Evolutionary conservation across 169 alveolate genomes (phyloP).

Genomic region (Plasmodium knowlesi): DNA sequence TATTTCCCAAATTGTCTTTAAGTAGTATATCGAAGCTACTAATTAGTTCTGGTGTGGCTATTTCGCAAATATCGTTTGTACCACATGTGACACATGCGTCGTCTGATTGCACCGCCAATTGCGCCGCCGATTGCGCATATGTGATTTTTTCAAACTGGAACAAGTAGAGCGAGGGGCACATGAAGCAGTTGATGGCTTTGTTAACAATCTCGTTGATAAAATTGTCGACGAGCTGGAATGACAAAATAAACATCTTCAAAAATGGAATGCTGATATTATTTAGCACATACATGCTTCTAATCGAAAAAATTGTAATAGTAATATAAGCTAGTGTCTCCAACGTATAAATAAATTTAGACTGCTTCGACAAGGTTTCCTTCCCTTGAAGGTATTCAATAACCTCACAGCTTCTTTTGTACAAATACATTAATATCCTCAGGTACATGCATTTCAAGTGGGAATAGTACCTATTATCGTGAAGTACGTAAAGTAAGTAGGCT

Average conservation of each 20-base stretch:
- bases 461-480: slow-evolving; percentile 48
- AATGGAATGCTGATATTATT: slow-evolving; percentile 44
- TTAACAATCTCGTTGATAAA: slow-evolving; percentile 45
- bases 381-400: slow-evolving; percentile 46
- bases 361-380: slow-evolving; percentile 18
- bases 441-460: slow-evolving; percentile 43
- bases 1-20: background rate
- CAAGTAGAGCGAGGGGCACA: slow-evolving; percentile 67
- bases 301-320: slow-evolving; percentile 28
- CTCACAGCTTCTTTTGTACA: slow-evolving; percentile 5
- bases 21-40: slow-evolving; percentile 7
- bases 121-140: background rate
- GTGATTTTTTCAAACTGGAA: slow-evolving; percentile 14
- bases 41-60: background rate
- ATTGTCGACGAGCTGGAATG: slow-evolving; percentile 31
- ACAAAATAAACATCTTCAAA: slow-evolving; percentile 63
- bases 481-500: slow-evolving; percentile 28
- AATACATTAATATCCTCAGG: slow-evolving; percentile 19
- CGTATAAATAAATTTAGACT: slow-evolving; percentile 33
- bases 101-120: background rate
- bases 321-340: slow-evolving; percentile 65
- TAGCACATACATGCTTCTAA: slow-evolving; percentile 58
- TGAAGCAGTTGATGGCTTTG: slow-evolving; percentile 54
- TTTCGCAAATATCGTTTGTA: background rate
- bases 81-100: background rate